Evolutionary conservation across 202 grass and related monocot species (phyloP).

Genomic region (Hordeum pubiflorum): DNA sequence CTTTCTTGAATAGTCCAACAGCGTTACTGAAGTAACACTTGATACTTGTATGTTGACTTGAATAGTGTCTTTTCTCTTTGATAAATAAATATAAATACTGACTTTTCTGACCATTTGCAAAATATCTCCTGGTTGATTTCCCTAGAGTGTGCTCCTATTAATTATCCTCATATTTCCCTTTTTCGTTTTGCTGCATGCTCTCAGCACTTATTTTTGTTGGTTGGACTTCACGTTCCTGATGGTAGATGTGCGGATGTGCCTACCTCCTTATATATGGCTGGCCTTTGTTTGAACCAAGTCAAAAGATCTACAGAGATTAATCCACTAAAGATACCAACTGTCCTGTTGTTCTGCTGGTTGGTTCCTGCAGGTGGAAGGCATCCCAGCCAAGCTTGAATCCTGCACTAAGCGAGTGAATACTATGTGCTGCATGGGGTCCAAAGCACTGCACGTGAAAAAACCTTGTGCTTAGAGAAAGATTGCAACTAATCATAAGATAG

Average conservation of each 20-base stretch:
- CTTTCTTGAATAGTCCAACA: slow-evolving; percentile 3
- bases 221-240: background rate
- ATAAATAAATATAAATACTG: background rate
- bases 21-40: background rate
- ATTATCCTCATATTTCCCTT: background rate
- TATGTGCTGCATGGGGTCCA: background rate
- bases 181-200: slow-evolving; percentile 6
- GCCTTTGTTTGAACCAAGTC: background rate
- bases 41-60: slow-evolving; percentile 1
- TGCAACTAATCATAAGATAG: background rate
- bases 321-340: background rate
- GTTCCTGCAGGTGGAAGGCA: background rate
- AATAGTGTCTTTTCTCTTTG: background rate
- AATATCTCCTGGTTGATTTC: background rate
- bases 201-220: background rate
- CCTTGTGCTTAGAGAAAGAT: background rate
- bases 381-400: background rate
- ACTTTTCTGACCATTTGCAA: background rate
- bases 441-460: background rate
- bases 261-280: background rate
- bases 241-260: background rate
- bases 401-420: background rate
- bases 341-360: background rate
- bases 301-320: background rate
- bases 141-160: background rate